Conservation (phyloP, 2,329 filamentous ascomycete species). For the Colletotrichum zoysiae region DNA sequence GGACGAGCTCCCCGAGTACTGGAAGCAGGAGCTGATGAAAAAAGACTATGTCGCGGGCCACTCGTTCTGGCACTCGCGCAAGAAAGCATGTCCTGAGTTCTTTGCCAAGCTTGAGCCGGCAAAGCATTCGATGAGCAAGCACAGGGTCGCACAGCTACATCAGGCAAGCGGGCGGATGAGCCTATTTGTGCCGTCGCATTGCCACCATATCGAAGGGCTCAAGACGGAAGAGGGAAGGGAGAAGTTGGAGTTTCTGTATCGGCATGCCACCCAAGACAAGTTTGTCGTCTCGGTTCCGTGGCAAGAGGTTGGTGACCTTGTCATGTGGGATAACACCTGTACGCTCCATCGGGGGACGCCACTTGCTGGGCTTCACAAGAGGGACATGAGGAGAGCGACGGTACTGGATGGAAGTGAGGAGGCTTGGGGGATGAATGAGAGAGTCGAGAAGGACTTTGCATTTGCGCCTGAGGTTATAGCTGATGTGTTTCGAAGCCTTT, state of each 20-base stretch:
- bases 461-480: conserved; percentile 21
- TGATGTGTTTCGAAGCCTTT: not conserved
- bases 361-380: conserved; percentile 60
- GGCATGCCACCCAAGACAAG: conserved; percentile 61
- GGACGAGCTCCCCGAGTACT: conserved; percentile 55
- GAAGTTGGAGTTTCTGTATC: conserved; percentile 57
- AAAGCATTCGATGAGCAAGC: conserved; percentile 55
- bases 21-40: conserved; percentile 51
- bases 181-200: conserved; percentile 65
- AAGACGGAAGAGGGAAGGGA: conserved; percentile 51
- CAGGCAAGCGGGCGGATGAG: conserved; percentile 64
- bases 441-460: conserved; percentile 28
- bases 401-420: conserved; percentile 60
- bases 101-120: conserved; percentile 60
- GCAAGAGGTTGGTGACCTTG: conserved; percentile 61
- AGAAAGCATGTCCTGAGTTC: conserved; percentile 62
- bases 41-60: conserved; percentile 62
- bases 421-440: conserved; percentile 55
- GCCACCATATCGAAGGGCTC: conserved; percentile 64
- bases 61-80: conserved; percentile 65
- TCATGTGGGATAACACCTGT: conserved; percentile 71
- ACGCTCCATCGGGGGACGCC: conserved; percentile 66
- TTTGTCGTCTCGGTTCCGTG: conserved; percentile 62
- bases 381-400: conserved; percentile 69
- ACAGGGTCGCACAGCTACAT: conserved; percentile 64